Conservation (phyloP, 768 basidiomycete genomes). For the Phylloporus scabripes region DNA sequence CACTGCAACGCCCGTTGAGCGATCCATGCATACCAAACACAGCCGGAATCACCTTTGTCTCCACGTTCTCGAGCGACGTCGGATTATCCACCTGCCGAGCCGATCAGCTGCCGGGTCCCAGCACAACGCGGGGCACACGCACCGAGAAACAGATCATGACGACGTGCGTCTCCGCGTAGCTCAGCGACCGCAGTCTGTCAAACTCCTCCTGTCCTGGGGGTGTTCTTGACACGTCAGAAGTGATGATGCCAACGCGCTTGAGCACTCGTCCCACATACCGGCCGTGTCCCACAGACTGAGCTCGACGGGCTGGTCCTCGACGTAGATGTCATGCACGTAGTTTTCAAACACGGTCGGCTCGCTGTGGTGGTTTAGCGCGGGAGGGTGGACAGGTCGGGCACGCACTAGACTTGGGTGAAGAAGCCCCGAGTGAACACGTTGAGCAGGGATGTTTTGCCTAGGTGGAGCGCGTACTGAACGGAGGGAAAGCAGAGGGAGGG, state of each 20-base stretch:
- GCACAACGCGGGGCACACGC: slow-evolving; percentile 17
- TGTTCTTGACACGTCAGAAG: slow-evolving; percentile 31
- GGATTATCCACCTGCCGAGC: slow-evolving; percentile 79
- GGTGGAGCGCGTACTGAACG: slow-evolving; percentile 8
- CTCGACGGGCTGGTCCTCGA: slow-evolving; percentile 86
- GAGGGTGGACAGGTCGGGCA: slow-evolving; percentile 5
- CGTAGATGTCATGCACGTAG: slow-evolving; percentile 83
- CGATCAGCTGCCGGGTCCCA: neutral
- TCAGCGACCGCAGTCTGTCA: slow-evolving; percentile 87
- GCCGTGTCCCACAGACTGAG: slow-evolving; percentile 97
- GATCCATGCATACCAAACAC: neutral
- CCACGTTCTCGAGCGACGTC: slow-evolving; percentile 93
- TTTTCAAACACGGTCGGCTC: slow-evolving; percentile 97
- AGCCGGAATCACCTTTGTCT: slow-evolving; percentile 60
- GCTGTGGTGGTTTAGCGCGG: slow-evolving; percentile 33
- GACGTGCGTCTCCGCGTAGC: slow-evolving; percentile 95
- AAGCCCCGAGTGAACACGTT: slow-evolving; percentile 89
- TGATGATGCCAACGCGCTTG: slow-evolving; percentile 9
- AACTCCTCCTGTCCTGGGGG: slow-evolving; percentile 89
- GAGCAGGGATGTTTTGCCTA: slow-evolving; percentile 78
- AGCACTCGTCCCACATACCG: slow-evolving; percentile 42
- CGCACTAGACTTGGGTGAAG: slow-evolving; percentile 92
- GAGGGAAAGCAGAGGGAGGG: slow-evolving; percentile 1
- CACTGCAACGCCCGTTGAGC: slow-evolving; percentile 51
- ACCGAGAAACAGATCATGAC: slow-evolving; percentile 96